These are phyloP conservation scores for Penicillium bialowiezense DNA, from an alignment of 495 filamentous ascomycete genomes.

Conservation along the genomic window DNA sequence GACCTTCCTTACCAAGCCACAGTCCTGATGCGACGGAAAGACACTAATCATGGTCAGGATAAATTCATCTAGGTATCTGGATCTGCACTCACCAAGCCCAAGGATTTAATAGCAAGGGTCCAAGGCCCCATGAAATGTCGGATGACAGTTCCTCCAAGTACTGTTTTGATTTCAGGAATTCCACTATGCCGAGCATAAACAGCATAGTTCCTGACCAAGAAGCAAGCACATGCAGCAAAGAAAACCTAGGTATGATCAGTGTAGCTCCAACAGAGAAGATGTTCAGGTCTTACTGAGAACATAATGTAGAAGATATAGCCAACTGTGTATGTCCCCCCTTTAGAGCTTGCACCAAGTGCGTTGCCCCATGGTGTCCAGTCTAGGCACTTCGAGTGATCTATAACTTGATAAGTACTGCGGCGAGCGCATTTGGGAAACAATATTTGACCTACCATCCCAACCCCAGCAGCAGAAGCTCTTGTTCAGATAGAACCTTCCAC, in stretches of 20 bases:
- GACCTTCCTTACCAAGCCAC: conserved; percentile 98
- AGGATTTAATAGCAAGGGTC: conserved; percentile 88
- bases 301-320: conserved; percentile 84
- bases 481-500: conserved; percentile 86
- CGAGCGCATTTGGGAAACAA: neutral
- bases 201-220: conserved; percentile 81
- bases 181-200: conserved; percentile 92
- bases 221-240: conserved; percentile 75
- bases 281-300: conserved; percentile 79
- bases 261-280: too few species aligned
- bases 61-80: neutral
- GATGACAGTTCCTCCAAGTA: conserved; percentile 93
- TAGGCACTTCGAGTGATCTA: conserved; percentile 67
- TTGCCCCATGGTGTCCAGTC: conserved; percentile 85
- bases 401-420: neutral
- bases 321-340: conserved; percentile 69
- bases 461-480: conserved; percentile 90
- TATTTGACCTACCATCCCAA: conserved; percentile 59
- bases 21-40: conserved; percentile 92
- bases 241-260: conserved; percentile 53
- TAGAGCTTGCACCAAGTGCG: conserved; percentile 63
- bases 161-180: conserved; percentile 97
- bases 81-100: conserved; percentile 69
- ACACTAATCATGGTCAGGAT: conserved; percentile 48
- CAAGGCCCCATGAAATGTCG: conserved; percentile 86